Base-by-base conservation (phyloP, 2,329 filamentous ascomycete genomes). In the Fusarium subglutinans region DNA sequence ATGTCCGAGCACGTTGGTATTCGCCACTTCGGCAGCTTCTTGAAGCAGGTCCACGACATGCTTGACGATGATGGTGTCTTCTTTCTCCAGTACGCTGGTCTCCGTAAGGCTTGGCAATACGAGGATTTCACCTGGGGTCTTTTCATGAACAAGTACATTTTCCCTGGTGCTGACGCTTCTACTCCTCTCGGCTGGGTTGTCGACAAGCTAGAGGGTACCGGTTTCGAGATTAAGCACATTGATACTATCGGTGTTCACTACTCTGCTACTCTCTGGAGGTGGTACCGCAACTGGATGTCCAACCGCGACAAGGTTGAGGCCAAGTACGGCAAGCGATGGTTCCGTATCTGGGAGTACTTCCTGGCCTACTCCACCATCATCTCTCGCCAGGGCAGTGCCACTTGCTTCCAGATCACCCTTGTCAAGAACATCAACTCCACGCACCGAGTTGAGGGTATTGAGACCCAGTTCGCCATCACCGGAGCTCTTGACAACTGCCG, bases 121-220 rank as follows among this genome's bases (percentile, higher is more conserved):
- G 95, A 98, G 88, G 96, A 98, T 85, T 90, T 98, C 58, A 93
- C 96, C 83, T 98, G 96, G 96, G 96, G 96, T 82, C 89, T 98
- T 53, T 98, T 98, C 90, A 97, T 98, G 95, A 98, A 98, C 92
- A 98, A 98, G 87, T 98, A 98, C 85, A 89, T 98, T 83, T 98
- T 98, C 90, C 96, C 95, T 40, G 96, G 96, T 82, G 96, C 96
- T 58, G 96, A 98, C 82, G 96, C 96, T 59, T 97, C 94, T 48
- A 97, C 95, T 66, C 96, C 96, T 58, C 91, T 99, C 55, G 94
- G 94, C 77, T 96, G 92, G 84, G 94, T 96, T 79, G 87, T 97
- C 78, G 91, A 94, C 83, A 91, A 91, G 81, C 90, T 98, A 26
- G 96, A 99, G 86, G 91, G 89, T 65, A 92, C 81, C 44, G 82